phyloP scores from a whole-genome alignment of 2,329 filamentous ascomycete species.

The Biscogniauxia mediterranea region DNA sequence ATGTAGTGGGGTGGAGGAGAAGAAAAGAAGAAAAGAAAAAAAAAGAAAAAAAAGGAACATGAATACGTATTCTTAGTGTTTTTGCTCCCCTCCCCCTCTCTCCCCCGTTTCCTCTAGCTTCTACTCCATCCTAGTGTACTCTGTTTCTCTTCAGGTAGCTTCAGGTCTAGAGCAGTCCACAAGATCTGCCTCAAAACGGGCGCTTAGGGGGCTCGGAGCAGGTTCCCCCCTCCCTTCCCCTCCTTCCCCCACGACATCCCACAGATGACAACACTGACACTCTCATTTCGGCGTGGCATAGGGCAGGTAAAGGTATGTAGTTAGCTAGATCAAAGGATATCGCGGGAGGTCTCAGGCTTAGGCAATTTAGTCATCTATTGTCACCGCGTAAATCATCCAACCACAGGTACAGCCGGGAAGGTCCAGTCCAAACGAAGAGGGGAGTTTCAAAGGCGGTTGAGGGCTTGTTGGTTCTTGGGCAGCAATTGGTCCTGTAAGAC shows the following conservation, averaged over 20 bases:
- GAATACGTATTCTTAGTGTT: background rate
- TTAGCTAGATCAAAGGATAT: background rate
- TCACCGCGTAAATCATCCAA: background rate
- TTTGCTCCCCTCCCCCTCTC: background rate
- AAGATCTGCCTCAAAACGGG: background rate
- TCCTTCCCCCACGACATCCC: background rate
- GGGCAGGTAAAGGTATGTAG: background rate
- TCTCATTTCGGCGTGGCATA: background rate
- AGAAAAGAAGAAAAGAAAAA: too few relatives aligned
- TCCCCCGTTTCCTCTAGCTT: background rate
- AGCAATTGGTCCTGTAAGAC: background rate
- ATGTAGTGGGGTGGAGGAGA: background rate
- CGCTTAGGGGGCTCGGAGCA: background rate
- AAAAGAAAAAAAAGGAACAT: background rate
- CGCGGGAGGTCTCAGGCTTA: background rate
- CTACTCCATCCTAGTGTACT: background rate
- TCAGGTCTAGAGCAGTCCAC: background rate
- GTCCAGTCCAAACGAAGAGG: background rate
- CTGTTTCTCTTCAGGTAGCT: background rate
- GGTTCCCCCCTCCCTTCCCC: too few relatives aligned
- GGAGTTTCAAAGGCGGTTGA: background rate
- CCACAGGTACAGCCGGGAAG: background rate
- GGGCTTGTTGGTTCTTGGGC: background rate
- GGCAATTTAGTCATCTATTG: background rate
- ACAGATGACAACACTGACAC: background rate